A percentile compares a stretch with the other conserved stretches of the same genome.
phyloP scores from a whole-genome alignment of 768 basidiomycete species.

The Termitomyces sp. region DNA sequence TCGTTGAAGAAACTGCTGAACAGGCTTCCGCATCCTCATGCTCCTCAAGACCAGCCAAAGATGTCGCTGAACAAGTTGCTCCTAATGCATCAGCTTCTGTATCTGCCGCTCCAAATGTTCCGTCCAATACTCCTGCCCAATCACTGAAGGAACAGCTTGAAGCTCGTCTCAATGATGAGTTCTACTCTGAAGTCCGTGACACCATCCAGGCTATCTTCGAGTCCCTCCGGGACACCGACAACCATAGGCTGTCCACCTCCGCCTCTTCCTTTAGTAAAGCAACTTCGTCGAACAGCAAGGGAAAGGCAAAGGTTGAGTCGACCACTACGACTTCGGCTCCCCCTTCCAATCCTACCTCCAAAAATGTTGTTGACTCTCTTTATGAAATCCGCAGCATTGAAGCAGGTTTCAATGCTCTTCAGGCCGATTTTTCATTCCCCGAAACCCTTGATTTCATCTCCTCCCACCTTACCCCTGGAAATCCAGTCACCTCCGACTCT shows the following conservation, averaged over 20 bases:
- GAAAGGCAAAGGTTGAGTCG: constrained; percentile 28
- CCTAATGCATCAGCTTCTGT: not conserved
- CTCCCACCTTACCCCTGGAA: constrained; percentile 23
- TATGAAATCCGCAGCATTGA: constrained; percentile 35
- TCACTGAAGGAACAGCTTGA: constrained; percentile 25
- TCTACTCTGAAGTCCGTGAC: constrained; percentile 28
- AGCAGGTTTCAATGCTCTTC: constrained; percentile 30
- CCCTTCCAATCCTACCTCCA: constrained; percentile 16
- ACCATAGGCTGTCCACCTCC: not conserved
- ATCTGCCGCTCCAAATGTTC: not conserved
- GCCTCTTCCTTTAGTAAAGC: not conserved
- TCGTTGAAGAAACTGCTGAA: not conserved
- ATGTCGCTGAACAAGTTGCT: not conserved
- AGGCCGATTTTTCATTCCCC: constrained; percentile 34
- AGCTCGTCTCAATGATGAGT: constrained; percentile 23
- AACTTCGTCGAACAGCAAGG: constrained; percentile 19
- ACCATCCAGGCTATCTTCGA: constrained; percentile 34
- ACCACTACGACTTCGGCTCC: constrained; percentile 6
- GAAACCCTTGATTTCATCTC: constrained; percentile 34
- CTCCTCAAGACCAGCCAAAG: not conserved
- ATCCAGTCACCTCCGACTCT: constrained; percentile 13
- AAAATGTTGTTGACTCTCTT: constrained; percentile 28
- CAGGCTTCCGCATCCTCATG: not conserved
- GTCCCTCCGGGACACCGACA: constrained; percentile 21
- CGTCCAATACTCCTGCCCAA: not conserved